Conservation (phyloP, 2,329 filamentous ascomycete genomes). For the Claviceps monticola region DNA sequence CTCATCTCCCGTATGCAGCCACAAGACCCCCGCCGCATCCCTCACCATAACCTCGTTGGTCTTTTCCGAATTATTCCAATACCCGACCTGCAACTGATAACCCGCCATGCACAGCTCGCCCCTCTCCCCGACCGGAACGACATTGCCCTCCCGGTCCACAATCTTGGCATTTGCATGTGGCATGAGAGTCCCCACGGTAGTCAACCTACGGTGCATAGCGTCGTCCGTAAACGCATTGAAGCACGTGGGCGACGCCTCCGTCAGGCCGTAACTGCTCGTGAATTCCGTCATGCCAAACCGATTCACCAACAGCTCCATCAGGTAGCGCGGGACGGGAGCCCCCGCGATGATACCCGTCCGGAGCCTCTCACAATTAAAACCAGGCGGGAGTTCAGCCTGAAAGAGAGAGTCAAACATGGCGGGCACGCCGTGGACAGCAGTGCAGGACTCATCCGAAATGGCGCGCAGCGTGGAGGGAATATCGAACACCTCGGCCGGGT, state of each 20-base stretch:
- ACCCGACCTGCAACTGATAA: constrained; percentile 57
- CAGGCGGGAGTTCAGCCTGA: constrained; percentile 27
- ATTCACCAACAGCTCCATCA: constrained; percentile 60
- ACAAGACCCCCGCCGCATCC: constrained; percentile 40
- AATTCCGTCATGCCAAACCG: constrained; percentile 66
- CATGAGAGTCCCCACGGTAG: constrained; percentile 62
- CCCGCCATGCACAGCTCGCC: constrained; percentile 69
- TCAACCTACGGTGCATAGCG: constrained; percentile 49
- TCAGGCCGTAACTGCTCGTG: constrained; percentile 57
- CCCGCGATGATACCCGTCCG: constrained; percentile 71
- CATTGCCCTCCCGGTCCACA: constrained; percentile 50
- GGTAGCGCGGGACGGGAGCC: constrained; percentile 57
- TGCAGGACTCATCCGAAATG: constrained; percentile 53
- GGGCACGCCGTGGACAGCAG: constrained; percentile 67
- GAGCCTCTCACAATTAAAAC: constrained; percentile 36
- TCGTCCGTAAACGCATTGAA: constrained; percentile 71
- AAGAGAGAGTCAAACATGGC: constrained; percentile 67
- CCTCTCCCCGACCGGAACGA: constrained; percentile 51
- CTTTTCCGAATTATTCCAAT: constrained; percentile 60
- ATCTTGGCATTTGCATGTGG: constrained; percentile 69
- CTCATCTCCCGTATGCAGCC: constrained; percentile 56
- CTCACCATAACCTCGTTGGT: constrained; percentile 47
- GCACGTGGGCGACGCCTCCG: constrained; percentile 66
- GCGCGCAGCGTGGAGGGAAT: constrained; percentile 50
- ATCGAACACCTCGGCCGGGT: constrained; percentile 63